Conservation (phyloP, 2,329 filamentous ascomycete species). For the Myriangium duriaei region DNA sequence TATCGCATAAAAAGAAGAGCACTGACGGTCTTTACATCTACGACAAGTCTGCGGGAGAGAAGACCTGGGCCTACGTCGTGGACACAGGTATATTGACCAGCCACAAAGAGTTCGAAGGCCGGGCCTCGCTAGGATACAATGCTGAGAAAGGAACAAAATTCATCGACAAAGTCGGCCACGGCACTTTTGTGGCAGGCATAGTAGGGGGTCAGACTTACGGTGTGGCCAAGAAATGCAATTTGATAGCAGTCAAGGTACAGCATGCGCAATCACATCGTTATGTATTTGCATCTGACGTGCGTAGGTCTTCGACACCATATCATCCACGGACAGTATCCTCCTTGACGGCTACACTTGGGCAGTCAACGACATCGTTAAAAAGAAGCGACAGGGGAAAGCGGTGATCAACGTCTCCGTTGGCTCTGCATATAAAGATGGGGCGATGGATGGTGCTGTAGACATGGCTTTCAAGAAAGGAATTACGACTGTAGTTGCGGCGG, state of each 20-base stretch:
- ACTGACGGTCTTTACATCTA: no score
- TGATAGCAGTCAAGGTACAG: constrained; percentile 50
- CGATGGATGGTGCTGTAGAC: constrained; percentile 24
- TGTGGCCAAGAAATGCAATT: constrained; percentile 45
- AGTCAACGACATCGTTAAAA: constrained; percentile 31
- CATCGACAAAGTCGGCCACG: constrained; percentile 46
- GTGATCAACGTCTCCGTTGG: constrained; percentile 33
- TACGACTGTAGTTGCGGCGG: constrained; percentile 34
- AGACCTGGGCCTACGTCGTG: constrained; percentile 31
- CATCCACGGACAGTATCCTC: constrained; percentile 38
- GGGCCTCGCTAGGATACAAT: constrained; percentile 24
- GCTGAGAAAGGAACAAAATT: constrained; percentile 16
- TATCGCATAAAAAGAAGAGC: no score
- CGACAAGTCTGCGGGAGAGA: constrained; percentile 14
- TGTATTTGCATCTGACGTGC: no score
- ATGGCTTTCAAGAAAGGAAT: constrained; percentile 28
- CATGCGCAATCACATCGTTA: no score
- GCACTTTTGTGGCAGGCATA: constrained; percentile 51
- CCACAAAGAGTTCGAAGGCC: constrained; percentile 24
- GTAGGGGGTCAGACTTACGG: constrained; percentile 49
- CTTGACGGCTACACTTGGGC: constrained; percentile 39
- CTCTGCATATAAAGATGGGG: constrained; percentile 16
- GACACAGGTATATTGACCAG: constrained; percentile 21
- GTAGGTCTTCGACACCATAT: constrained; percentile 30
- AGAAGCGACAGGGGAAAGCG: constrained; percentile 24